A percentile compares a stretch with the other conserved stretches of the same genome.
These are phyloP conservation scores for Pseudofabraea citricarpa DNA, from an alignment of 2,329 filamentous ascomycete species.

Conservation along the genomic window DNA sequence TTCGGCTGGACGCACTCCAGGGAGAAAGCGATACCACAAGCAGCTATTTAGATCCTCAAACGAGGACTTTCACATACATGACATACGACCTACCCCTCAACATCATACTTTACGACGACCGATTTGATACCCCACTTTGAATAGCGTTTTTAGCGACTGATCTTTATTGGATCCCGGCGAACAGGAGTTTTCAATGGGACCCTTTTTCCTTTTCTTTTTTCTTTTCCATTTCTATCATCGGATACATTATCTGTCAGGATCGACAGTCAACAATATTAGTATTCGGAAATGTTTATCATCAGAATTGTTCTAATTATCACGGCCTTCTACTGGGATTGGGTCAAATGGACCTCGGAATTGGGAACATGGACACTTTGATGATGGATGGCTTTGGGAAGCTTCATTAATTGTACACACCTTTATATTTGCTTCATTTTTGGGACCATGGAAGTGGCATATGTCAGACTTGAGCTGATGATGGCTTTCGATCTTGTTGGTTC, in stretches of 20 bases:
- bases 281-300: not conserved
- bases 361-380: no score
- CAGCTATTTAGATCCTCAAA: slow-evolving; percentile 7
- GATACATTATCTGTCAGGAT: not conserved
- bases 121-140: slow-evolving; percentile 31
- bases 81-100: no score
- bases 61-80: no score
- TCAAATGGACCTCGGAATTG: no score
- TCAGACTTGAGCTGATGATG: no score
- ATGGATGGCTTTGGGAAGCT: no score
- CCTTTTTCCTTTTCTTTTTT: not conserved
- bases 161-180: slow-evolving; percentile 9
- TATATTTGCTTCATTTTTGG: no score
- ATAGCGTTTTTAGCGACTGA: slow-evolving; percentile 30
- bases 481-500: no score
- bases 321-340: not conserved
- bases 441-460: no score
- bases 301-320: not conserved
- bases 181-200: not conserved
- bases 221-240: not conserved
- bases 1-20: slow-evolving; percentile 42
- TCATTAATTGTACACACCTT: no score
- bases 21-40: slow-evolving; percentile 13
- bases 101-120: slow-evolving; percentile 12
- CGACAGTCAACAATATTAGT: not conserved